Conservation (phyloP, 495 filamentous ascomycete species). For the Articulospora tetracladia region DNA sequence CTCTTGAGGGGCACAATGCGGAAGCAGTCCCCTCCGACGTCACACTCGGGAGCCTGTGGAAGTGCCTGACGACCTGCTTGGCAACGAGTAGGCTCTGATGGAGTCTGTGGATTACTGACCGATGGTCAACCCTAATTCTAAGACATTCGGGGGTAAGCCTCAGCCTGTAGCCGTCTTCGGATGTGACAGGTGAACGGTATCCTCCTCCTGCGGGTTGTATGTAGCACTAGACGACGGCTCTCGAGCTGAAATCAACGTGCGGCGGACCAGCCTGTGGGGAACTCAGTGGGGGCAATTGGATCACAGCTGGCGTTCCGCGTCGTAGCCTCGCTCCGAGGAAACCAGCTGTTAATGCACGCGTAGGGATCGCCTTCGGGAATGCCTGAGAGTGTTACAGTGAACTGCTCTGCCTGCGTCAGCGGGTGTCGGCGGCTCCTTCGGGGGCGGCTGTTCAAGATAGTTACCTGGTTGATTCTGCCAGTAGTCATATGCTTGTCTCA, state of each 20-base stretch:
- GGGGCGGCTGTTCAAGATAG: slow-evolving; percentile 35
- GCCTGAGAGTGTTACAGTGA: not conserved
- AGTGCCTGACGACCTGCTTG: not conserved
- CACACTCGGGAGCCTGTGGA: not conserved
- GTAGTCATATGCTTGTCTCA: slow-evolving; percentile 72
- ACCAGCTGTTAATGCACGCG: too few relatives aligned
- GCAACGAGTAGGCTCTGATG: slow-evolving; percentile 25
- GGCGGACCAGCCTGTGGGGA: slow-evolving; percentile 36
- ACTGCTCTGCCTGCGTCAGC: slow-evolving; percentile 4
- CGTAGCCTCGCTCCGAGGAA: slow-evolving; percentile 23
- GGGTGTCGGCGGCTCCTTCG: too few relatives aligned
- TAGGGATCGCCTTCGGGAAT: too few relatives aligned
- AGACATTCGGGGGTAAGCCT: slow-evolving; percentile 38
- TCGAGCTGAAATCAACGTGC: slow-evolving; percentile 17
- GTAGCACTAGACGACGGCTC: slow-evolving; percentile 19
- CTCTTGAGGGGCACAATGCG: too few relatives aligned
- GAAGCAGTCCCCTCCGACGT: not conserved
- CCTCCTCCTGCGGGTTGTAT: slow-evolving; percentile 38
- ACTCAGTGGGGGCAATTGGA: slow-evolving; percentile 47
- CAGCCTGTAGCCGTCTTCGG: slow-evolving; percentile 31
- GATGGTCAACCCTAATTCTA: slow-evolving; percentile 34
- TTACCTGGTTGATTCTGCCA: slow-evolving; percentile 69
- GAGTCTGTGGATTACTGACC: slow-evolving; percentile 51
- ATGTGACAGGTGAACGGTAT: slow-evolving; percentile 24
- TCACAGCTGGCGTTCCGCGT: slow-evolving; percentile 22